These are phyloP conservation scores for Micractinium conductrix DNA, from an alignment of 139 green algal genomes.

Conservation along the genomic window DNA sequence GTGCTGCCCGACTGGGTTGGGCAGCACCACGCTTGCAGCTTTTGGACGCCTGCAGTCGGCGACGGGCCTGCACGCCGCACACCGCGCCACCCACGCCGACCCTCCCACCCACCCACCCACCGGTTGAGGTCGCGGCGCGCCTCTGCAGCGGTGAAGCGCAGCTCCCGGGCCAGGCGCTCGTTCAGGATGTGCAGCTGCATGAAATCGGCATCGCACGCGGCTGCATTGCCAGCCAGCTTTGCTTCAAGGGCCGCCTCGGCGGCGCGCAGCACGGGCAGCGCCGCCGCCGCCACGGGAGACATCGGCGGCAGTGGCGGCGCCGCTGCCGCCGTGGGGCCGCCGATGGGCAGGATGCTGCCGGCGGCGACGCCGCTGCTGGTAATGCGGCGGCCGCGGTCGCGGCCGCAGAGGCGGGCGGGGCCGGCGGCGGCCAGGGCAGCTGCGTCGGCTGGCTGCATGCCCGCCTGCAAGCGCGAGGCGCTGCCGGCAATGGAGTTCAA, in stretches of 20 bases:
- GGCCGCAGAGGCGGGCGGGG: no score
- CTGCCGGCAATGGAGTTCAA: slow-evolving; percentile 14
- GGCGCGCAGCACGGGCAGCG: slow-evolving; percentile 1
- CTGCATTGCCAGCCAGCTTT: slow-evolving; percentile 6
- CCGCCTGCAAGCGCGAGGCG: not conserved
- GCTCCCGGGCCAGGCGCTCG: not conserved
- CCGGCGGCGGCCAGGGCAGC: no score
- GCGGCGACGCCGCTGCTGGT: not conserved
- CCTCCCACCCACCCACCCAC: not conserved
- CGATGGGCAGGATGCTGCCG: not conserved
- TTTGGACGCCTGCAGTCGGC: no score
- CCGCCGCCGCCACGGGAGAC: not conserved
- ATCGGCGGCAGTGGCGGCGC: not conserved
- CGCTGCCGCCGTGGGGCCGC: not conserved
- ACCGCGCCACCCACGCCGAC: no score
- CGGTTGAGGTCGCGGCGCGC: slow-evolving; percentile 1
- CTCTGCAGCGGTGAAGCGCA: not conserved
- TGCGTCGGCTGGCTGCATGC: not conserved
- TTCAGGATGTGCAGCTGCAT: not conserved
- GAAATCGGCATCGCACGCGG: not conserved
- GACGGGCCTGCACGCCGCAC: no score
- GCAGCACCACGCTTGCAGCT: no score
- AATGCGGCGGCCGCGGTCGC: no score
- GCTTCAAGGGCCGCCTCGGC: slow-evolving; percentile 19
- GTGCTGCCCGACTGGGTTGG: no score